These are phyloP conservation scores for Hondaea fermentalgiana DNA, from an alignment of 108 stramenopile species.

Conservation along the genomic window DNA sequence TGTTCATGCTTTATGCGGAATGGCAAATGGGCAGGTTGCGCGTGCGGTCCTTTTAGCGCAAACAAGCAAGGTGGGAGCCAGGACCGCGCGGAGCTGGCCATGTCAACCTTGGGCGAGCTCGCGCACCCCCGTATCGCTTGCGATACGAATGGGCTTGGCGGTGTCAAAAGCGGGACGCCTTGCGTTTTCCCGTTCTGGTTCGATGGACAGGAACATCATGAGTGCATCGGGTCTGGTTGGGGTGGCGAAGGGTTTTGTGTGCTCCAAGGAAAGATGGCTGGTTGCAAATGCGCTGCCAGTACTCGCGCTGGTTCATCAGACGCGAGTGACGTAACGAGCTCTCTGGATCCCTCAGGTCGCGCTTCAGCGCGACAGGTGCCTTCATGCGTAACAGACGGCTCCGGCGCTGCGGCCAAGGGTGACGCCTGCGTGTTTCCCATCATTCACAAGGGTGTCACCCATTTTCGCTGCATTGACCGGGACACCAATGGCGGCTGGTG, in stretches of 20 bases:
- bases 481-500: neutral
- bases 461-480: constrained; percentile 5
- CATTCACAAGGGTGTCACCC: neutral
- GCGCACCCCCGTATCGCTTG: neutral
- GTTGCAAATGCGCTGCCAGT: neutral
- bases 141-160: neutral
- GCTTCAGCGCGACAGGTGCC: neutral
- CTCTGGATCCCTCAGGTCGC: too few relatives aligned
- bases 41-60: neutral
- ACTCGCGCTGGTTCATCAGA: neutral
- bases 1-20: constrained; percentile 3
- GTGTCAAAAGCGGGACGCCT: neutral
- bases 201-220: neutral
- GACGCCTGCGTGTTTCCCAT: neutral
- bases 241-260: neutral
- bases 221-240: neutral
- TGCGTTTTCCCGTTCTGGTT: neutral
- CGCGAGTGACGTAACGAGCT: too few relatives aligned
- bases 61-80: neutral
- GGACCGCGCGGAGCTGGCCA: neutral
- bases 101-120: neutral
- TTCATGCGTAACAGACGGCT: neutral
- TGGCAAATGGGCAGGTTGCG: neutral
- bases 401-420: neutral
- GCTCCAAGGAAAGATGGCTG: neutral